Base-by-base conservation (phyloP, 805 yeast genomes). In the Starmerella asiatica region DNA sequence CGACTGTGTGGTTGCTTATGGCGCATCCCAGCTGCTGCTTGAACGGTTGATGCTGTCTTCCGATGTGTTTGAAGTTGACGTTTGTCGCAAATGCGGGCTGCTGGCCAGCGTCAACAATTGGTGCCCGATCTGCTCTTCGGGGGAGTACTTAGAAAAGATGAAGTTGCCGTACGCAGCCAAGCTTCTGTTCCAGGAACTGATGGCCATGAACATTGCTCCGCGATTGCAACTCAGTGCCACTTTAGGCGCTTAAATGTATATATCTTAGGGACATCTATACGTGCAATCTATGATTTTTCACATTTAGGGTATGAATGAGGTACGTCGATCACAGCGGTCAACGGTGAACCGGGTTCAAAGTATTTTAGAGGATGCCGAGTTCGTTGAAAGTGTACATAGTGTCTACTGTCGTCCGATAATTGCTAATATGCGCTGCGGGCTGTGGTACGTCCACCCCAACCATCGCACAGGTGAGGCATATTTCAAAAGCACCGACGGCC, bases 101-200 rank as follows among this genome's bases (percentile, higher is more conserved):
- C 83, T 91, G 94, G 46, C 50, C 11, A 97, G 98, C 20, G 82
- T 88, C 61, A 78, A 84, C 58, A 88, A 88, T 30, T 91, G 97
- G 97, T 91, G 98, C 65, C 79, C 93, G n/a, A 73, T 91, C 14
- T 91, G 98, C 69, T 80, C 80, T 65, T 76, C 83, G 47, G 75
- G 88, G 21, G 96, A 88, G 58, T 62, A 75, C 42, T 77, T 88
- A 37, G 77, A 84, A 47, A 81, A 79, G 56, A 86, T 91, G 94
- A 86, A 94, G 7, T 86, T 91, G 56, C 98, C 98, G 5, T 91
- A 91, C 56, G 98, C 98, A n/a, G 98, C 98, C 36, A 91, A 91
- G 62, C 67, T 91, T 54, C 66, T 91, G 53, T 91, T 91, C 83
- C 98, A 91, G 67, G 98, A 91, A 60, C 70, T 91, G 52, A 68